phyloP scores from a whole-genome alignment of 768 basidiomycete species.

The Russula earlei region DNA sequence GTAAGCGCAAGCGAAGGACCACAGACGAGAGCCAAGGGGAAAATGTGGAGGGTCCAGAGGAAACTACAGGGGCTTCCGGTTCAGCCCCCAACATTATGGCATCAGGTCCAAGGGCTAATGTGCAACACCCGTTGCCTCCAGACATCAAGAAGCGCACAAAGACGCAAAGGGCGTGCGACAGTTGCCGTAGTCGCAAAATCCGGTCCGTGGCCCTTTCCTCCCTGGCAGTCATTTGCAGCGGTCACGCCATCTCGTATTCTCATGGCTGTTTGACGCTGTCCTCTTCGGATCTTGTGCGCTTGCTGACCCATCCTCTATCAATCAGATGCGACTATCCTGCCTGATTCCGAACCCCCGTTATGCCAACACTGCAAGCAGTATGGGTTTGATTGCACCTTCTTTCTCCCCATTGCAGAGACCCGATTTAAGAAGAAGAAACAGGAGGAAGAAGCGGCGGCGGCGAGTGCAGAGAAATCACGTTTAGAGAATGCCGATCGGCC shows the following conservation, averaged over 20 bases:
- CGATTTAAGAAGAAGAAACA: conserved; percentile 94
- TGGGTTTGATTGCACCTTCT: conserved; percentile 90
- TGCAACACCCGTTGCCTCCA: conserved; percentile 26
- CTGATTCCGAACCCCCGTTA: conserved; percentile 65
- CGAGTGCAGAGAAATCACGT: conserved; percentile 27
- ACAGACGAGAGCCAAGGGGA: conserved; percentile 21
- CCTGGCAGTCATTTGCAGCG: neutral
- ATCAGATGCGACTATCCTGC: conserved; percentile 74
- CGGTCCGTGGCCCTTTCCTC: conserved; percentile 34
- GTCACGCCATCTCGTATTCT: conserved; percentile 7
- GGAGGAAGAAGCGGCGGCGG: conserved; percentile 48
- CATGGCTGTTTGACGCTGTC: conserved; percentile 2
- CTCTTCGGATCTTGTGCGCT: neutral
- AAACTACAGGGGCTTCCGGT: conserved; percentile 46
- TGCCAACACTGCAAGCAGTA: conserved; percentile 96
- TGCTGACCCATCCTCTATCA: conserved; percentile 16
- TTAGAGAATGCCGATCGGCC: conserved; percentile 31
- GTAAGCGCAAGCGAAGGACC: conserved; percentile 56
- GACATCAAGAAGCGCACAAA: conserved; percentile 86
- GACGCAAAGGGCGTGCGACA: conserved; percentile 87
- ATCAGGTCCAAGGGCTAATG: conserved; percentile 13
- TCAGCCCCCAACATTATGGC: conserved; percentile 31
- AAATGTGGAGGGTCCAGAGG: conserved; percentile 44
- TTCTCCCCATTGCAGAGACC: conserved; percentile 96
- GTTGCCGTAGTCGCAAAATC: conserved; percentile 85